Base-by-base conservation (phyloP, 495 filamentous ascomycete species). In the Xylaria curta region DNA sequence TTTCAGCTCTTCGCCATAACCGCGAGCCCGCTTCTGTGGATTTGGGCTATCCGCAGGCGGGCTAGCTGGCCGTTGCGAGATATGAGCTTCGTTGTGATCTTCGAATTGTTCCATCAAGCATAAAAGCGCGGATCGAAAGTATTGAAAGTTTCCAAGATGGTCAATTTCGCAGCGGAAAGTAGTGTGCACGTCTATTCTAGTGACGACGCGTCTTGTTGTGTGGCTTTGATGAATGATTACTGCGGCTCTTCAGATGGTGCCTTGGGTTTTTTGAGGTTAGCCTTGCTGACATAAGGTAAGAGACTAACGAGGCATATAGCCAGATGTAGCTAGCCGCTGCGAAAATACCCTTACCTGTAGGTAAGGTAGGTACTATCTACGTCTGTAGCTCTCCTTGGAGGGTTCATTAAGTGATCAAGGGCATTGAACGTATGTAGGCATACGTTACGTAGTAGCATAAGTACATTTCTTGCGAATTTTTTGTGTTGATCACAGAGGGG, bases 1-100 rank as follows among this genome's bases (percentile, higher is more conserved):
- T 66, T 78, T 79, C 59, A 76, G 53, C 40, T 78, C 60, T 68
- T 75, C 76, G 28, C 72, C 75, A 56, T 78, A 75, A 46, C 74
- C 69, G 51, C 73, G 74, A 21, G 72, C 54, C 19, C 76, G 72
- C 63, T 79, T 79, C 33, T 68, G 66, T 28, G 28, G 21, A 66
- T 8, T 31, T 31, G 40, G 62, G 40, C 42, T 59, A 15, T 24
- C 8, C 36, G 4, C 6, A 4, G 53, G 36, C 19, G 61, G 10
- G 31, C 26, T 4, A 19, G 4, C 33, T 13, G 61, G 53, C 19
- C 13, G 21, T n/a, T 24, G 47, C 24, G 59, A 53, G 28, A 60
- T 46, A 21, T 4, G 21, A 38, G 42, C 56, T 51, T 21, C 21
- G 8, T 38, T 19, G 36, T 13, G 49, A 8, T 31, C 61, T 53